Evolutionary conservation across 1,139 yeast genomes (phyloP).

Genomic region (Candida sp.): DNA sequence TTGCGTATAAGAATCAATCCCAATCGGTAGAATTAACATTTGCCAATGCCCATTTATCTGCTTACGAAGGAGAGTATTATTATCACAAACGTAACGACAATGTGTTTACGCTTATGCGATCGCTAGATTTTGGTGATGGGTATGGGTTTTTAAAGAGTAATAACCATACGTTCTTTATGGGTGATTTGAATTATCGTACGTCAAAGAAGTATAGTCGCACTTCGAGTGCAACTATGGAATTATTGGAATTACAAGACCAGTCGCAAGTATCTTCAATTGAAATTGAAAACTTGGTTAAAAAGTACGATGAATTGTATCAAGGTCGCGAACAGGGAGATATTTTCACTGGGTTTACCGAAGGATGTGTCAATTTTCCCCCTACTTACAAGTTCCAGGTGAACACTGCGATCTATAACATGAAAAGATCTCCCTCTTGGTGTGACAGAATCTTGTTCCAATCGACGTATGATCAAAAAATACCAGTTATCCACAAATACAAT

Average conservation of each 20-base stretch:
- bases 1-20: constrained; percentile 23
- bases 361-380: constrained; percentile 60
- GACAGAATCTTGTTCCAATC: constrained; percentile 68
- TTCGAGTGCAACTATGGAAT: constrained; percentile 12
- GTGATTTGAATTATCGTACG: constrained; percentile 81
- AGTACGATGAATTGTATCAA: constrained; percentile 58
- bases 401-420: constrained; percentile 49
- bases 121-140: constrained; percentile 60
- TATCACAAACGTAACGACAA: constrained; percentile 51
- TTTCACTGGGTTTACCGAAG: constrained; percentile 64
- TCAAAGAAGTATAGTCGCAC: constrained; percentile 23
- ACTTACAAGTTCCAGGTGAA: constrained; percentile 66
- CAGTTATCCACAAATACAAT: constrained; percentile 31
- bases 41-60: constrained; percentile 69
- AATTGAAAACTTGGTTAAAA: constrained; percentile 21
- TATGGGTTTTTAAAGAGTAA: constrained; percentile 52
- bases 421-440: constrained; percentile 85
- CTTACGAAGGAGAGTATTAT: constrained; percentile 63
- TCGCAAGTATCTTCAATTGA: constrained; percentile 9
- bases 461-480: constrained; percentile 24
- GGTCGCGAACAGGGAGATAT: constrained; percentile 44
- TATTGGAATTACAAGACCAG: constrained; percentile 23
- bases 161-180: constrained; percentile 67
- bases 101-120: constrained; percentile 45
- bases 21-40: constrained; percentile 48